Conservation (phyloP, 106 monocot species). For the Amphibolis antarctica region DNA sequence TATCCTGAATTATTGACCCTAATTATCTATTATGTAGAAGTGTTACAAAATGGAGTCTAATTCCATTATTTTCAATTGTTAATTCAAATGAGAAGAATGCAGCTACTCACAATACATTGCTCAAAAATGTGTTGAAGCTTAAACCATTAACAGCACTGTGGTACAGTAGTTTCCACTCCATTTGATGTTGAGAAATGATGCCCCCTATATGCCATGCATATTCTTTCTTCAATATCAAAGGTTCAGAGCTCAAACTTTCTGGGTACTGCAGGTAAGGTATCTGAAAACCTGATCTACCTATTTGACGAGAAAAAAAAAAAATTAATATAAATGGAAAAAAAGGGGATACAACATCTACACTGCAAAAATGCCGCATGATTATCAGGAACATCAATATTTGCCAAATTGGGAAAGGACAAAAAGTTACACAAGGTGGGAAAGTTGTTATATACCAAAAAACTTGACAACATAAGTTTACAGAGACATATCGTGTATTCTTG, state of each 20-base stretch:
- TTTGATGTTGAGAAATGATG: constrained; percentile 48
- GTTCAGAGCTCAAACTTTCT: constrained; percentile 35
- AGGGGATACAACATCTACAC: too few relatives aligned
- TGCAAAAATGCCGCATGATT: too few relatives aligned
- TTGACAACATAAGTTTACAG: too few relatives aligned
- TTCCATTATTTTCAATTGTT: background rate
- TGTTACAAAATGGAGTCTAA: too few relatives aligned
- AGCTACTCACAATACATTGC: constrained; percentile 61
- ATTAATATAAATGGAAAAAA: background rate
- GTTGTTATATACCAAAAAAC: too few relatives aligned
- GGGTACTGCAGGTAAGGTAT: constrained; percentile 49
- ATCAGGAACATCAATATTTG: too few relatives aligned
- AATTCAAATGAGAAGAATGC: background rate
- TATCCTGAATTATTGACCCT: too few relatives aligned
- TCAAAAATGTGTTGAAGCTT: constrained; percentile 91
- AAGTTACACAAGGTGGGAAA: too few relatives aligned
- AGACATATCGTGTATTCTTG: too few relatives aligned
- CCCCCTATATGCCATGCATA: constrained; percentile 97
- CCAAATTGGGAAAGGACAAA: too few relatives aligned
- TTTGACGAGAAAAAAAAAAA: constrained; percentile 3
- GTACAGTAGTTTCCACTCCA: constrained; percentile 87
- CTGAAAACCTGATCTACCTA: constrained; percentile 66
- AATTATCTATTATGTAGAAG: too few relatives aligned
- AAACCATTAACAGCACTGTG: constrained; percentile 73
- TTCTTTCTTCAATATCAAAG: constrained; percentile 53